Evolutionary conservation across 371 early-diverging fungal genomes (phyloP), one percentile per base, ranked within the genome.

Genomic region (Mucor lusitanicus): DNA sequence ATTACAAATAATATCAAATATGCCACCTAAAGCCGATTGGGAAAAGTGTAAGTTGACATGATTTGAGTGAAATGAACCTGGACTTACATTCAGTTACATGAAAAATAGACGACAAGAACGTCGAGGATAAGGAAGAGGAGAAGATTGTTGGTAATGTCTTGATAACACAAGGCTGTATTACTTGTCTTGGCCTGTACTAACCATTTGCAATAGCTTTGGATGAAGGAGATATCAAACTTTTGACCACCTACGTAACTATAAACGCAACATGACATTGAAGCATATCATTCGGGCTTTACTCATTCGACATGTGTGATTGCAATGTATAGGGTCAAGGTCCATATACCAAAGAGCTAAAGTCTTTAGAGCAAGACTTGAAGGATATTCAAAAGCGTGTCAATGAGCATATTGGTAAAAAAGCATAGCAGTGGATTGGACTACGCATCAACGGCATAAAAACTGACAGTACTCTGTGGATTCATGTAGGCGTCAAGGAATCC

Each of bases 371-470:
- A 70, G 96, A 96, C 58, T 92, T 98, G 68, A 95, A 95, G 81
- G 97, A 97, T 65, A 88, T 93, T 39, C 98, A 97, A 76, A 97
- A 97, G 81, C 88, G 94, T 54, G 95, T 99, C 66, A 97, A 97
- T 77, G 97, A 98, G 75, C 96, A 95, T 88, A 95, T 99, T 84
- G 98, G 93, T 85, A 78, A 61, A 32, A 32, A 9, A n/a, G n/a
- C n/a, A 40, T 40, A 40, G 40, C 40, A 40, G 28, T 21, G 28
- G 28, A 28, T 15, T 40, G 58, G 37, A 37, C 33, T 40, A 53
- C 56, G 30, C 56, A 33, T 59, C 17, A 53, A 37, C 25, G 15
- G 35, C 54, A 32, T 32, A 19, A 39, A 63, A 23, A 15, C 39
- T 53, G 1, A 55, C 12, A 40, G 40, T 21, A 17, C 19, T 42